Base-by-base conservation (phyloP, 257 asterid species). In the Nicotiana undulata region DNA sequence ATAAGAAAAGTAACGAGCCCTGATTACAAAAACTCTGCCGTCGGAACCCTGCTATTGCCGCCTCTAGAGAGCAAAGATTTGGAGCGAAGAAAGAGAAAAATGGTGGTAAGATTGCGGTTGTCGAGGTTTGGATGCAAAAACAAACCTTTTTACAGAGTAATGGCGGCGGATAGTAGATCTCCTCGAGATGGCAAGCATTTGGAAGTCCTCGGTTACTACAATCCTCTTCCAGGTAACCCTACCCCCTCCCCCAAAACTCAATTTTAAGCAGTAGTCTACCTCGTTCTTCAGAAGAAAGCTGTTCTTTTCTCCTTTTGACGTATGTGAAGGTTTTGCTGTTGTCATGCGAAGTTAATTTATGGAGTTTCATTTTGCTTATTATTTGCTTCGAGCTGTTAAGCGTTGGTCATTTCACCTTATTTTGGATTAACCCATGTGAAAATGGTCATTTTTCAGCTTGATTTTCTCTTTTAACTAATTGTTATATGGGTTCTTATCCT, bases 181-280 rank as follows among this genome's bases (percentile, higher is more conserved):
- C 97, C 99, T 0, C 90, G 99, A 64, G 99, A 93, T 83, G 99
- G 99, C 86, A 96, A 92, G 86, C 99, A 94, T 90, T 90, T 94
- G 86, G 99, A 96, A 89, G 90, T 92, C 76, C 84, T 94, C 70
- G 95, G 99, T 80, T 94, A 96, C 89, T 96, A 92, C 89, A 92
- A 96, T 52, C 98, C 99, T 51, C 88, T 96, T 5, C 98, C 99
- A 22, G 98, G 99, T 96, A 85, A 81, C 22, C 16, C 44, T 2
- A 1, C 44, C 9, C 7, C 1, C 8, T 0, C 40, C 40, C 40
- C 40, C 37, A 6, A 32, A 32, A 32, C 37, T 16, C 8, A 5
- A n/a, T 11, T n/a, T 1, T 34, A 37, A 53, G 56, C 56, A 51
- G 56, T 15, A 51, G 2, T 6, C 56, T 51, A 51, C 56, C 2